Percentiles rank a stretch among this genome's conserved stretches.
Conservation (phyloP, 257 asterid species). For the Gentiana straminea region DNA sequence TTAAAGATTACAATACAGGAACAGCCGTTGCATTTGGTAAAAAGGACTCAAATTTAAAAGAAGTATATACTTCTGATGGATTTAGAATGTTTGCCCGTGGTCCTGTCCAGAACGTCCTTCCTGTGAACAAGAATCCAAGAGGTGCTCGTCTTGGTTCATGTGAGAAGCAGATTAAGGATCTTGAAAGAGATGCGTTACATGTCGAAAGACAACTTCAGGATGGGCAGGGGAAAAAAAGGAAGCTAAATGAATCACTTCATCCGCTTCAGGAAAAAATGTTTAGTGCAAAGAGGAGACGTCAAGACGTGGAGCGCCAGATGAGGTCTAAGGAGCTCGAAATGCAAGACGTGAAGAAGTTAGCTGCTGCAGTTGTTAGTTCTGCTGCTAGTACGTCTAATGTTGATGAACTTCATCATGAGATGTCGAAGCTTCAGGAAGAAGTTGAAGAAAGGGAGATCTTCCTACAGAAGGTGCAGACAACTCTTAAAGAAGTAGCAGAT, state of each 20-base stretch:
- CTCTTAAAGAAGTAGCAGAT: conserved; percentile 40
- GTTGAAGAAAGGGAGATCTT: conserved; percentile 34
- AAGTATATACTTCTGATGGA: conserved; percentile 85
- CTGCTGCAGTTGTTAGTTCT: conserved; percentile 38
- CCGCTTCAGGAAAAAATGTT: conserved; percentile 24
- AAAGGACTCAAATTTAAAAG: conserved; percentile 63
- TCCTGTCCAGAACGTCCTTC: conserved; percentile 76
- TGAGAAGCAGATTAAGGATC: conserved; percentile 47
- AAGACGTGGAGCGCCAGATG: conserved; percentile 30
- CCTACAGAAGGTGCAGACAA: conserved; percentile 41
- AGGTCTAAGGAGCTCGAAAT: conserved; percentile 46
- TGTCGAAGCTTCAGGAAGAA: conserved; percentile 53
- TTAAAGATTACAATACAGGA: conserved; percentile 65
- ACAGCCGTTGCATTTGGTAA: conserved; percentile 63
- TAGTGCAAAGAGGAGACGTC: conserved; percentile 49
- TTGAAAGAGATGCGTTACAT: conserved; percentile 47
- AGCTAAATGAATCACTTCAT: conserved; percentile 43
- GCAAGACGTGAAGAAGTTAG: conserved; percentile 47
- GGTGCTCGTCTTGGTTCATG: conserved; percentile 82
- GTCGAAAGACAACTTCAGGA: conserved; percentile 35
- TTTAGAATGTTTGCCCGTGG: conserved; percentile 80
- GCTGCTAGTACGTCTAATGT: conserved; percentile 34
- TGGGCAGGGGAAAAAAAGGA: conserved; percentile 44
- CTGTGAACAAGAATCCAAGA: conserved; percentile 51
- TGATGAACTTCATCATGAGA: conserved; percentile 67